Evolutionary conservation across 768 basidiomycete species (phyloP), one percentile per base, ranked within the genome.

Genomic region (Hirschioporus abietinus): DNA sequence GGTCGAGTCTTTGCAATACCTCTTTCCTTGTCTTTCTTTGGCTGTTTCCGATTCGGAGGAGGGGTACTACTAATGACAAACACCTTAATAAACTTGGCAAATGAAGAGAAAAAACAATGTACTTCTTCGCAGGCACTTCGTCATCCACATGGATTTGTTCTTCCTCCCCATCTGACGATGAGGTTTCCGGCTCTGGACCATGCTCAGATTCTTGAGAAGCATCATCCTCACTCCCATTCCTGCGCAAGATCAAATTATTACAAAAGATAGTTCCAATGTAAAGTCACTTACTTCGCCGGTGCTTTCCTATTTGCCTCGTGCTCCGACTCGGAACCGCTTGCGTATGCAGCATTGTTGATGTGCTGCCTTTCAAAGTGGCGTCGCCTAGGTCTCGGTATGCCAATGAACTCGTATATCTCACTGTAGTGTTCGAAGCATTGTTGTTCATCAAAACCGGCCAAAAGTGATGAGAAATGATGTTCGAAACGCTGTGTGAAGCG

Each of bases 401-500:
- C 81, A 35, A 82, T 81, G 36, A 75, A 77, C 30, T 78, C 75
- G 69, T 81, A 84, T 7, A 82, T 60, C 64, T 81, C 76, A 36
- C 73, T 70, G 68, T 83, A 77, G 23, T 79, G 78, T 61, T 83
- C 78, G 15, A 76, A 70, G 69, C 76, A 78, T 65, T 74, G 67
- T 7, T 66, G 67, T 25, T 75, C 74, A 63, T 83, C 76, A 25
- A 82, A 74, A n/a, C 74, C 71, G 42, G 78, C 75, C 30, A 88
- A 66, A 34, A 81, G 80, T 25, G 77, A 74, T 17, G 72, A 74
- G 66, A 83, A 87, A 59, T 77, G 73, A 62, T 81, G 83, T 26
- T 67, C 66, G 68, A 90, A 76, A 6, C 75, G 71, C 23, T 74
- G 77, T 63, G 82, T 80, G 76, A 90, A 87, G n/a, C 82, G 80